A percentile compares a stretch with the other conserved stretches of the same genome.
Evolutionary conservation across 2,329 filamentous ascomycete genomes (phyloP).

Genomic region (Epichloe bromicola): DNA sequence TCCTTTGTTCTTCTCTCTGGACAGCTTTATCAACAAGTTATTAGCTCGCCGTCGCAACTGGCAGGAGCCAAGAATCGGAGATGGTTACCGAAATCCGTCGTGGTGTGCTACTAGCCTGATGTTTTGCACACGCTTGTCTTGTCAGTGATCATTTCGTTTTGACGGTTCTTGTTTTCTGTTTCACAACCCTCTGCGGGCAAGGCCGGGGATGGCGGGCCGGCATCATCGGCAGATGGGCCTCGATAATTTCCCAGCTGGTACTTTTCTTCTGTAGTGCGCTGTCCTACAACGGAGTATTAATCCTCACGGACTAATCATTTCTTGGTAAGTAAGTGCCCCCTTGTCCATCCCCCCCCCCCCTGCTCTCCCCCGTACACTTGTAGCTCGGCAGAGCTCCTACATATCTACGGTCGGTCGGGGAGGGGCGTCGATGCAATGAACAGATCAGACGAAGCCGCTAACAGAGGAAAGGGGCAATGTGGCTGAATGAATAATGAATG

Average conservation of each 20-base stretch:
- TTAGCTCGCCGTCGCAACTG: too few species aligned
- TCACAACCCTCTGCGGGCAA: too few species aligned
- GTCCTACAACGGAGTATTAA: too few species aligned
- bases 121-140: neutral
- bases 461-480: too few species aligned
- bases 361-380: neutral
- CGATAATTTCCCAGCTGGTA: neutral
- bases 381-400: neutral
- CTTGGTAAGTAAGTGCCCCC: too few species aligned
- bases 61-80: neutral
- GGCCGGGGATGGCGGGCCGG: neutral
- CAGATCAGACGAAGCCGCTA: neutral
- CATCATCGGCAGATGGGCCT: neutral
- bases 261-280: too few species aligned
- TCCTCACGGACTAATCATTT: too few species aligned
- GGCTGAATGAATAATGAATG: too few species aligned
- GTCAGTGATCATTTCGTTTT: neutral
- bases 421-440: neutral
- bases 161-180: neutral
- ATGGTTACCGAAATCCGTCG: neutral
- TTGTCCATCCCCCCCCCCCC: neutral
- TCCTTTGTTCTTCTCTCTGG: neutral
- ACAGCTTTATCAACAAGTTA: too few species aligned
- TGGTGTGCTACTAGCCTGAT: neutral
- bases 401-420: neutral